Base-by-base conservation (phyloP, 257 asterid genomes). In the Solanum chilense region DNA sequence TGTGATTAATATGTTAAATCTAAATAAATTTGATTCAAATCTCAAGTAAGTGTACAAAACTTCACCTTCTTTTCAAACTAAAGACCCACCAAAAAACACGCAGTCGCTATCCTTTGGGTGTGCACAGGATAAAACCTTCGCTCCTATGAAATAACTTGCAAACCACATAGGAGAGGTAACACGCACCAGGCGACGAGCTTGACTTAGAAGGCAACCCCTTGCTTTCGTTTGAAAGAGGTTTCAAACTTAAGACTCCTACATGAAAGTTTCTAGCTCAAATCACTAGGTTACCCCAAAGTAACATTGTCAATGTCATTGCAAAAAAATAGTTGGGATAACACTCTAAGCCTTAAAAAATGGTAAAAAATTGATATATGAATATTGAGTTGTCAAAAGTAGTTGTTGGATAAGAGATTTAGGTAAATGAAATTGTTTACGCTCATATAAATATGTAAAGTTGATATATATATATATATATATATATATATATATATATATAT, bases 41-140 rank as follows among this genome's bases (percentile, higher is more conserved):
- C 23, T 16, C 60, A 16, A 52, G 1, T 52, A 52, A 52, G 62
- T 6, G 62, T 52, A 52, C 62, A 52, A 52, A 52, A 16, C 62
- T 52, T 52, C 62, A 52, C 62, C 62, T 52, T 52, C 62, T 52
- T 52, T 52, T n/a, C 62, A 52, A 52, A 9, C 10, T 16, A 52
- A 52, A 52, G 62, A 52, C 16, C 23, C 62, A 52, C 62, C 7
- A 1, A 6, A 37, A 35, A 37, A 37, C 39, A 1, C 1, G 1
- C 7, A 0, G 7, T 6, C 39, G 7, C 7, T 37, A 5, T 1
- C 0, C 7, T 37, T 37, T 5, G 39, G 7, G 7, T 37, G 39
- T 35, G 7, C 7, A 12, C 4, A 12, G 6, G 2, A 0, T 12
- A 45, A 45, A 45, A 45, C 0, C 18, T 45, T 1, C 18, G 18